Base-by-base conservation (phyloP, 2,329 filamentous ascomycete species). In the Cordyceps fumosorosea region DNA sequence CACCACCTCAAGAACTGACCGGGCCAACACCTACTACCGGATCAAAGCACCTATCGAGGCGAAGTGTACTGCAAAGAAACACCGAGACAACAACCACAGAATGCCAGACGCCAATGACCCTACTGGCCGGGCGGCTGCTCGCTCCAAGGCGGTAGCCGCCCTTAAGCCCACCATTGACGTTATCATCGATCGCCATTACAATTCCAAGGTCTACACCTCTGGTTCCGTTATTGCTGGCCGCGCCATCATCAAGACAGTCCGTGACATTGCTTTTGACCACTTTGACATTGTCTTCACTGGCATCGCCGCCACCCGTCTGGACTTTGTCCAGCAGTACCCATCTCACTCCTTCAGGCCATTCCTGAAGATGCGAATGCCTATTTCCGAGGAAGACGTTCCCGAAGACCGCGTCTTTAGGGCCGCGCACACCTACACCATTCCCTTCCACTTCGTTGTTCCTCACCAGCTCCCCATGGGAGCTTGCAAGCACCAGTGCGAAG, bases 391-490 rank as follows among this genome's bases (percentile, higher is more conserved):
- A 1, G 69, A 73, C 7, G 79, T 84, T 59, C 83, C 83, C 2
- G 71, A 72, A 8, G 73, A 78, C 22, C 73, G 77, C 40, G 67
- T 83, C 34, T 80, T 84, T 63, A 73, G 80, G 69, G 74, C 77
- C n/a, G 80, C 77, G 2, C 70, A 70, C 65, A 76, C 75, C 29
- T 82, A 83, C 71, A 76, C 68, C 16, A 71, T 86, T 26, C 83
- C 83, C n/a, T 83, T 86, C 74, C 73, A 83, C 73, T 86, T 86
- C 65, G 79, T 85, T 63, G 78, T 86, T 18, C 83, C 83, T n/a
- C 75, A 76, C 65, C 78, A 84, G 60, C 79, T 86, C 63, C 85
- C 83, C 20, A 74, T 85, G 56, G 78, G 77, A 63, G 81, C 83
- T 20, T 86, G 83, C 75, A 80, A 74, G 67, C 83, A 85, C 73